phyloP scores from a whole-genome alignment of 2,329 filamentous ascomycete species.

The Colletotrichum sp. region DNA sequence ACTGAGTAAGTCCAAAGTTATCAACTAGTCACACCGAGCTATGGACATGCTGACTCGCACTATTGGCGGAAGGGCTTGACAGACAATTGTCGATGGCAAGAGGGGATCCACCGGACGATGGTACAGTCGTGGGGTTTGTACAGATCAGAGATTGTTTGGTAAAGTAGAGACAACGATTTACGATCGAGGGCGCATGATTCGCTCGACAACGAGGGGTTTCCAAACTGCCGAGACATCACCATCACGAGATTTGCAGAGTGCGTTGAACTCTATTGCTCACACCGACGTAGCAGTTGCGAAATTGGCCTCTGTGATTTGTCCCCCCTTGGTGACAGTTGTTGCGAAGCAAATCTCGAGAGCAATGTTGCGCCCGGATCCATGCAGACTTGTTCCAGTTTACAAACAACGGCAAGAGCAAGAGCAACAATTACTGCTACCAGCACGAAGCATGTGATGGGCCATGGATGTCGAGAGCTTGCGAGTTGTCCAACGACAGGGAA shows the following conservation, averaged over 20 bases:
- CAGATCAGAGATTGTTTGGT: neutral
- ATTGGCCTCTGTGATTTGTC: neutral
- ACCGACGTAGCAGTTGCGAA: neutral
- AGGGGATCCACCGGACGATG: neutral
- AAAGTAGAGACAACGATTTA: rapidly evolving
- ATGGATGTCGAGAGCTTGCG: neutral
- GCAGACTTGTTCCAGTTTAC: neutral
- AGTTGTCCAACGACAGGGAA: neutral
- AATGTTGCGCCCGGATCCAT: neutral
- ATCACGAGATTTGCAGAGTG: neutral
- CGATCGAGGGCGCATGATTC: neutral
- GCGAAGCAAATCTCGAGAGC: neutral
- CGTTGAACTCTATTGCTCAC: neutral
- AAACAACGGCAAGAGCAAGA: neutral
- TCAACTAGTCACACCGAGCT: neutral
- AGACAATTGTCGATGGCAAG: no score
- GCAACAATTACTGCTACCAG: neutral
- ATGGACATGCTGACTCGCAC: neutral
- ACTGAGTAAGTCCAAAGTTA: neutral
- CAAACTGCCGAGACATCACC: neutral
- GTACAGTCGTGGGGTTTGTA: neutral
- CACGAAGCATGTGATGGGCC: neutral
- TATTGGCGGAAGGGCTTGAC: neutral
- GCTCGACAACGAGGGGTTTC: neutral
- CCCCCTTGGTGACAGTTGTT: neutral